Base-by-base conservation (phyloP, 2,329 filamentous ascomycete genomes). In the Byssochlamys sp. region DNA sequence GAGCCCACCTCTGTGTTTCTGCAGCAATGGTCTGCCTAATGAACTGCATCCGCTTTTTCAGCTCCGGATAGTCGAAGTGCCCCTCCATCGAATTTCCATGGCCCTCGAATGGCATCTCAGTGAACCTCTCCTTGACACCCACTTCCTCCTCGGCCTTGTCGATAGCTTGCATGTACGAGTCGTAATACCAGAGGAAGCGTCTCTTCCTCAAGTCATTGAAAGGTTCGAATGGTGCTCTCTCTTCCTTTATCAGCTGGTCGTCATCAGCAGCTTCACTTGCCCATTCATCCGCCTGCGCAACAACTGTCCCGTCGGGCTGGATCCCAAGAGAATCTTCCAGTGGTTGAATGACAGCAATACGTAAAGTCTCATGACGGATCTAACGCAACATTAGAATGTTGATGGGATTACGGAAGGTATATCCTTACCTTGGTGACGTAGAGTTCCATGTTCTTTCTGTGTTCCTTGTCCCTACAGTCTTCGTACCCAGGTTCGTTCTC, bases 401-500 rank as follows among this genome's bases (percentile, higher is more conserved):
- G 45, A 48, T 54, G 51, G 24, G 52, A 19, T 10, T 19, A 45
- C 14, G 2, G 33, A 2, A 25, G 9, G n/a, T 24, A 7, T 6
- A 66, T 58, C 19, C 19, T 19, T n/a, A 89, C 89, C 82, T 96
- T 96, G 54, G 86, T 83, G 11, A 88, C 81, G 67, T 96, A 96
- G 9, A 84, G 79, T 60, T 82, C 81, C 71, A 91, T 89, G 58
- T 85, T 81, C 71, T 85, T 84, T 73, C 89, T 87, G 70, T 95
- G 90, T 3, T 80, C 75, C 0, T 80, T 75, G 7, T 82, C 80
- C 52, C 86, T 87, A 11, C 86, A 83, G 59, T 88, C 82, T 70
- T 97, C 92, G 65, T 90, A 96, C 4, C 94, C 94, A 1, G 94
- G 94, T 71, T 99, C 94, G 66, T 97, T 96, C 69, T 94, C 90